A percentile compares a stretch with the other conserved stretches of the same genome.
Evolutionary conservation across 1,284 basidiomycete species (phyloP).

Genomic region (Austroboletus niveus): DNA sequence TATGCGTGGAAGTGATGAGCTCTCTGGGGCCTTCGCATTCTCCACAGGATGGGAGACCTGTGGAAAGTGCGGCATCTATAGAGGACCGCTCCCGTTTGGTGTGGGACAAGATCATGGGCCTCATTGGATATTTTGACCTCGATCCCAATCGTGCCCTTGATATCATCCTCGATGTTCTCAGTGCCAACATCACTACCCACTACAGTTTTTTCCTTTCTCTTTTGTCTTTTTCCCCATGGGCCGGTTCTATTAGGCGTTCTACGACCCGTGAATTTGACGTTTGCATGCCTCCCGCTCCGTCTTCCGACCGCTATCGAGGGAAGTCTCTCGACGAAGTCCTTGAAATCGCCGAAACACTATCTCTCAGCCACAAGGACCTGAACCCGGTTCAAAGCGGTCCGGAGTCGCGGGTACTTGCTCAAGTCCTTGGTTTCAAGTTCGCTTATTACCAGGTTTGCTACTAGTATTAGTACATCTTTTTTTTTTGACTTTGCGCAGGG

Average conservation of each 20-base stretch:
- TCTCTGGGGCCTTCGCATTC: conserved; percentile 75
- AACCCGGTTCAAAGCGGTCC: conserved; percentile 17
- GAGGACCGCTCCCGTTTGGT: conserved; percentile 67
- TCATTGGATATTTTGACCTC: conserved; percentile 95
- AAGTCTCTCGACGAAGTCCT: conserved; percentile 69
- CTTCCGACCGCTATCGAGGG: conserved; percentile 47
- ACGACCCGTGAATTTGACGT: conserved; percentile 26
- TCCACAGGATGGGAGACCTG: conserved; percentile 54
- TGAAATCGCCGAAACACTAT: conserved; percentile 43
- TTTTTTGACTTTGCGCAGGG: conserved; percentile 39
- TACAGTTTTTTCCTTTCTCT: conserved; percentile 92
- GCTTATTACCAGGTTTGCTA: conserved; percentile 76
- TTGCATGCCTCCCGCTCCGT: conserved; percentile 38
- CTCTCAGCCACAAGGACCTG: conserved; percentile 11
- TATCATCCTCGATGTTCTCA: conserved; percentile 89
- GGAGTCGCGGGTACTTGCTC: conserved; percentile 72
- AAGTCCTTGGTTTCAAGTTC: conserved; percentile 97
- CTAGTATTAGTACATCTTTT: neutral
- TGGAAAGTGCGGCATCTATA: conserved; percentile 55
- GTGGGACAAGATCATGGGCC: conserved; percentile 85
- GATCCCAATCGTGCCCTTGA: conserved; percentile 95
- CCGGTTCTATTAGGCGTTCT: conserved; percentile 41
- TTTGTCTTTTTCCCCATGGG: conserved; percentile 84
- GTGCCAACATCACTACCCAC: conserved; percentile 78
- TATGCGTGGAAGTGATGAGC: conserved; percentile 82